Conservation (phyloP, 331 rosid genomes). For the Cydonia oblonga region DNA sequence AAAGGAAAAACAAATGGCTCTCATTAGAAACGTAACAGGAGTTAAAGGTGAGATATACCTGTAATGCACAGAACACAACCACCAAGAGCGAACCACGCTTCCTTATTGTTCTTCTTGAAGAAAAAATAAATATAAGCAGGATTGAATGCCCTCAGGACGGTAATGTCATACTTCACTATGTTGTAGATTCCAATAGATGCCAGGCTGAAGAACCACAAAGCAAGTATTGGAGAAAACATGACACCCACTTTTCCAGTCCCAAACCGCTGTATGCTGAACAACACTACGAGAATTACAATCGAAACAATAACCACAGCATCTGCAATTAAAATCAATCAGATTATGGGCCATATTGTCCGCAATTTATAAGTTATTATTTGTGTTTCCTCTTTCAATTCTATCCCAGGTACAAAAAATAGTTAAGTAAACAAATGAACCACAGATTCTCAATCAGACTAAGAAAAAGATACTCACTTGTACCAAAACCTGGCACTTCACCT, state of each 20-base stretch:
- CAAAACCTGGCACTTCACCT: slow-evolving; percentile 54
- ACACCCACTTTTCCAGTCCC: slow-evolving; percentile 89
- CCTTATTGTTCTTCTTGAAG: slow-evolving; percentile 58
- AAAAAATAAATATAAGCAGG: slow-evolving; percentile 78
- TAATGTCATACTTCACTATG: slow-evolving; percentile 41
- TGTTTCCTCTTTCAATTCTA: not conserved
- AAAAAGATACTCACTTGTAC: slow-evolving; percentile 51
- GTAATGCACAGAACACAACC: slow-evolving; percentile 96
- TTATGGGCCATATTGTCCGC: slow-evolving; percentile 2
- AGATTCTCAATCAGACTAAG: slow-evolving; percentile 12
- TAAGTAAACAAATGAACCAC: not conserved
- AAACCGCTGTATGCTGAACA: slow-evolving; percentile 81
- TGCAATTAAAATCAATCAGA: slow-evolving; percentile 26
- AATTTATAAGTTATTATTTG: not conserved
- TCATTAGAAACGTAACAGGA: not conserved
- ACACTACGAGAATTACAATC: slow-evolving; percentile 43
- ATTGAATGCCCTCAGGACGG: slow-evolving; percentile 79
- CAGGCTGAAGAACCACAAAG: slow-evolving; percentile 83
- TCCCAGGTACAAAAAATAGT: not conserved
- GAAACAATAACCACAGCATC: slow-evolving; percentile 63
- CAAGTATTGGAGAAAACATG: slow-evolving; percentile 80
- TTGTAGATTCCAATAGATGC: slow-evolving; percentile 84
- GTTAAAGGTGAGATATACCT: slow-evolving; percentile 38
- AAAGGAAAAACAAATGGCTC: not conserved
- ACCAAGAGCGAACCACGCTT: slow-evolving; percentile 92